Evolutionary conservation across 2,329 filamentous ascomycete genomes (phyloP).

Genomic region (Akanthomyces muscarius): DNA sequence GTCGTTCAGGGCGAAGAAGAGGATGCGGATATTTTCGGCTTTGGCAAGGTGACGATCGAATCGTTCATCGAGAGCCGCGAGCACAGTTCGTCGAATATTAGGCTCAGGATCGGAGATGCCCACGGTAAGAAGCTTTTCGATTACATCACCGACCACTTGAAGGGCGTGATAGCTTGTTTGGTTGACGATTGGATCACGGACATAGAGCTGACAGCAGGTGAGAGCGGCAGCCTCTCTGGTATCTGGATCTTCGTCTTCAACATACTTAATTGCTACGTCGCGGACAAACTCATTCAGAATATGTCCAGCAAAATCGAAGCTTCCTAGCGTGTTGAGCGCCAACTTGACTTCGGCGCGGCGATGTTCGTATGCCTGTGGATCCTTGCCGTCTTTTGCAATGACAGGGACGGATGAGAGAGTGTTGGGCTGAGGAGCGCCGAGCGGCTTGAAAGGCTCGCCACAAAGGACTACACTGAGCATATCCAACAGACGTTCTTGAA

Average conservation of each 20-base stretch:
- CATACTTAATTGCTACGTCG: constrained; percentile 96
- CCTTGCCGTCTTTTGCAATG: constrained; percentile 82
- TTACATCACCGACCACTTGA: constrained; percentile 95
- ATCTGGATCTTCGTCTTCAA: constrained; percentile 90
- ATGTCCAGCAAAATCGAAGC: constrained; percentile 91
- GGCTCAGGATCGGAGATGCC: constrained; percentile 89
- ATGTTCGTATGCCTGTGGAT: constrained; percentile 74
- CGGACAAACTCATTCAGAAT: constrained; percentile 97
- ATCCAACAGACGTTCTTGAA: constrained; percentile 89
- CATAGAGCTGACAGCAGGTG: constrained; percentile 96
- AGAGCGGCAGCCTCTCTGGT: constrained; percentile 92
- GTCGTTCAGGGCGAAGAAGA: constrained; percentile 95
- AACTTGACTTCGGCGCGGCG: constrained; percentile 85
- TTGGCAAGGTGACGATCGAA: constrained; percentile 97
- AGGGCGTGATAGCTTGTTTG: constrained; percentile 97
- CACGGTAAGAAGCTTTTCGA: constrained; percentile 92
- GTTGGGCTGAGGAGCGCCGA: constrained; percentile 82
- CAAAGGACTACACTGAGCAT: constrained; percentile 93
- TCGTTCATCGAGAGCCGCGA: constrained; percentile 83
- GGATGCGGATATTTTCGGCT: constrained; percentile 90
- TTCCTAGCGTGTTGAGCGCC: constrained; percentile 91
- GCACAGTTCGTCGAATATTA: constrained; percentile 81
- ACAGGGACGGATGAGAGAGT: constrained; percentile 76
- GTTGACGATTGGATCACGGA: constrained; percentile 94
- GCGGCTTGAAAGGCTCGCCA: constrained; percentile 83